Evolutionary conservation across 208 protist genomes (phyloP), one percentile per base, ranked within the genome.

Genomic region (Tetramitus jugosus): DNA sequence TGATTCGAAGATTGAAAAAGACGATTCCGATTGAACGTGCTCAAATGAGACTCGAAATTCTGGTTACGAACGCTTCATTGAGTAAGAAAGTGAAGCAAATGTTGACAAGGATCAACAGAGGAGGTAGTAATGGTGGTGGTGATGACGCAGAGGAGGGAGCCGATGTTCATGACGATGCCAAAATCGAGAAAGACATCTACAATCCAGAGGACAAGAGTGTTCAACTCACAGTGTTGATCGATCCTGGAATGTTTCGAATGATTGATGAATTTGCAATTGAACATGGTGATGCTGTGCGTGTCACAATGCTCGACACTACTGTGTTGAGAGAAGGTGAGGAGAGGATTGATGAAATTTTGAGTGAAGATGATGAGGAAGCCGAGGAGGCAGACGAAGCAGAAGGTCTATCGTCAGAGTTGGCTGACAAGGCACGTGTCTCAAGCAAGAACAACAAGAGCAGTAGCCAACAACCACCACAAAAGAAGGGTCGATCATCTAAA

Each of bases 21-120:
- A 78, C 60, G n/a, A 84, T 92, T 39, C 84, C 86, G 4, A 89
- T 93, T 53, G 75, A 81, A 43, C 82, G 88, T 45, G 88, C 88
- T 1, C 81, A 83, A 13, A 93, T 93, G 90, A 62, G 79, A 20
- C 26, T 93, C 37, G 77, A 82, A 49, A 62, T 88, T n/a, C 71
- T 56, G 78, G 78, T 40, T 33, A 67, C n/a, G 83, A 84, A 56
- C 17, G 26, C 33, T 49, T 82, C 14, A 79, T 71, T 23, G 60
- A n/a, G n/a, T n/a, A n/a, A n/a, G n/a, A n/a, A 77, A 37, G 52
- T 76, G 42, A 17, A 86, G 0, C 61, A 37, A 46, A 40, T 52
- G 17, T 65, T 84, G 17, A 17, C 3, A 69, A 20, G n/a, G 6
- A 7, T 69, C 10, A 23, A 37, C 20, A 69, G 45, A 46, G 33